These are phyloP conservation scores for Clitopilus passeckerianus DNA, from an alignment of 768 basidiomycete genomes.

Conservation along the genomic window DNA sequence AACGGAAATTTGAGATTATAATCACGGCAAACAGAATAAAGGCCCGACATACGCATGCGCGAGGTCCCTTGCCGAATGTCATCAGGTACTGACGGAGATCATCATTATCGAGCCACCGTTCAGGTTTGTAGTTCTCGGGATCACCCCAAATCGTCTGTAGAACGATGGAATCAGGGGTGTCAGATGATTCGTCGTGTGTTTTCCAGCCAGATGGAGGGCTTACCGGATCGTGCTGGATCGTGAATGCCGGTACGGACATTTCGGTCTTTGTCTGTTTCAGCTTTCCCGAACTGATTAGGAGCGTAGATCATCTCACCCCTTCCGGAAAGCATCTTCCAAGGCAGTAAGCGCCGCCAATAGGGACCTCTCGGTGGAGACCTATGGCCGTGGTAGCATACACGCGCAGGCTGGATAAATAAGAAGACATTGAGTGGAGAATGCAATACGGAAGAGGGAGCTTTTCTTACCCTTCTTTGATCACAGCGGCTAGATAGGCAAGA, in stretches of 20 bases:
- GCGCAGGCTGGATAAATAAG: slow-evolving; percentile 16
- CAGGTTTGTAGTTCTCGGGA: slow-evolving; percentile 25
- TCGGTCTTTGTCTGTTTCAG: slow-evolving; percentile 16
- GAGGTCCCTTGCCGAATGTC: slow-evolving; percentile 25
- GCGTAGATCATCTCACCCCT: slow-evolving; percentile 17
- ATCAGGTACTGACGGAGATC: slow-evolving; percentile 19
- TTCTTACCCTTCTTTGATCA: slow-evolving; percentile 21
- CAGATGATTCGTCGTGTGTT: neutral
- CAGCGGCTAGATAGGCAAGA: slow-evolving; percentile 20
- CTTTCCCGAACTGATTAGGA: neutral
- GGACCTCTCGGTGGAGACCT: slow-evolving; percentile 27
- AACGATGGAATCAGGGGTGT: slow-evolving; percentile 1
- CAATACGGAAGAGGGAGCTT: neutral
- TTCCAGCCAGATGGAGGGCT: neutral
- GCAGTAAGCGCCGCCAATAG: slow-evolving; percentile 18
- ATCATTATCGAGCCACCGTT: slow-evolving; percentile 26
- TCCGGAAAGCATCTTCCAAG: slow-evolving; percentile 19
- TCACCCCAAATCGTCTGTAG: slow-evolving; percentile 25
- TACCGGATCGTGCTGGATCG: slow-evolving; percentile 21
- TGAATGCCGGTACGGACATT: slow-evolving; percentile 28
- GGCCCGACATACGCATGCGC: slow-evolving; percentile 22
- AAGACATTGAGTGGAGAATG: neutral
- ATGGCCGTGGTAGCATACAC: slow-evolving; percentile 29
- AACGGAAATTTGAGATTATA: neutral
- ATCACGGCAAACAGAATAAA: neutral